Conservation (phyloP, 2,329 filamentous ascomycete genomes). For the Talaromyces sp. region DNA sequence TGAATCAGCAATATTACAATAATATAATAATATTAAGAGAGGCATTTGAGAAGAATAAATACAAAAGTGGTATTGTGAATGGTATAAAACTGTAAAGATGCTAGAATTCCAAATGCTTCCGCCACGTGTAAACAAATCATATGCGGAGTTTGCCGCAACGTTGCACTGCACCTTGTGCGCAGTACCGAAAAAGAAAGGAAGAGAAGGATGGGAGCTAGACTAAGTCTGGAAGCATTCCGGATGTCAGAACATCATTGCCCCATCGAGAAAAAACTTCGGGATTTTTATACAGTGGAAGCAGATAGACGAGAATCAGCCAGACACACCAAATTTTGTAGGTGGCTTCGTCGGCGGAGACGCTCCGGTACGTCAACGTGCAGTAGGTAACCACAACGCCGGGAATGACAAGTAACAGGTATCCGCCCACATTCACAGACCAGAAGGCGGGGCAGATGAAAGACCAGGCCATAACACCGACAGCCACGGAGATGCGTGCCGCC, state of each 20-base stretch:
- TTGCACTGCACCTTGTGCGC: background rate
- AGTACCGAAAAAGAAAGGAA: background rate
- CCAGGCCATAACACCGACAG: background rate
- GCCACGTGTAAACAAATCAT: background rate
- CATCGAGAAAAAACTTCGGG: background rate
- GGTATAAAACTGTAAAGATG: background rate
- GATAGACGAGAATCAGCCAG: background rate
- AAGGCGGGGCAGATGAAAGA: background rate
- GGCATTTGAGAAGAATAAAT: background rate
- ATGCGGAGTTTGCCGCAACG: background rate
- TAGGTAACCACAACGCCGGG: background rate
- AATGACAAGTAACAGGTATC: background rate
- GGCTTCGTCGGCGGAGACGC: background rate
- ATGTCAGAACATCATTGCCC: background rate
- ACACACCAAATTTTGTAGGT: constrained; percentile 1
- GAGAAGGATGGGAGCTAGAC: background rate
- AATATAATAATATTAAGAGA: background rate
- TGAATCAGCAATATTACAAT: background rate
- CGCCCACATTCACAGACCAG: background rate
- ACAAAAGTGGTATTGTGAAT: background rate
- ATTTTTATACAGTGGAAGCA: background rate
- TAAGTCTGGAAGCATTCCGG: background rate
- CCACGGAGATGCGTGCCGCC: background rate
- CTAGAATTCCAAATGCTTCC: background rate
- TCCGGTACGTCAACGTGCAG: background rate